These are phyloP conservation scores for Ogataea trehalophila DNA, from an alignment of 805 yeast species.

Conservation along the genomic window DNA sequence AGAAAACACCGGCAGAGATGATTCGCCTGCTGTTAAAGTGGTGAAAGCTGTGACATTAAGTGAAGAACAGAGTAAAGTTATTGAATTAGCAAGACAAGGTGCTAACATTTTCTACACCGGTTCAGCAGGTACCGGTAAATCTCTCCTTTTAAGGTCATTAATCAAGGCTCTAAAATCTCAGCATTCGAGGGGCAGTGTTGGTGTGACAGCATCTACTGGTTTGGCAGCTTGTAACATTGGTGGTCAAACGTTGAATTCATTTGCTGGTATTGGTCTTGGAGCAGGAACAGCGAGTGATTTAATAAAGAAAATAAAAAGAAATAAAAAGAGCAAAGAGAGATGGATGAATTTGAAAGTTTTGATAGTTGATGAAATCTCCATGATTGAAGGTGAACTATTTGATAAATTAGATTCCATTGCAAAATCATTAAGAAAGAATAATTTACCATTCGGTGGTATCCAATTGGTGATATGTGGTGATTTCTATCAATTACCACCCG, in stretches of 20 bases:
- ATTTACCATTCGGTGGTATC: slow-evolving; percentile 71
- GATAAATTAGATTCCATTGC: slow-evolving; percentile 63
- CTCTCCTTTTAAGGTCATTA: slow-evolving; percentile 67
- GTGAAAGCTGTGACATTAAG: slow-evolving; percentile 35
- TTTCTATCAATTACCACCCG: slow-evolving; percentile 80
- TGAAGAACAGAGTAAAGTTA: slow-evolving; percentile 61
- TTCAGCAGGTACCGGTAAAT: slow-evolving; percentile 98
- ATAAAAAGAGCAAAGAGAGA: slow-evolving; percentile 41
- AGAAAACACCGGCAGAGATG: not conserved
- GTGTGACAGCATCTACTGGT: slow-evolving; percentile 82
- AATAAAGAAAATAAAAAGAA: slow-evolving; percentile 48
- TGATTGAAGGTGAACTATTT: slow-evolving; percentile 68
- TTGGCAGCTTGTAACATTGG: slow-evolving; percentile 79
- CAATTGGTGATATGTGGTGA: slow-evolving; percentile 77
- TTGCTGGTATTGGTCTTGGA: slow-evolving; percentile 75
- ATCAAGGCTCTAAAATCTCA: slow-evolving; percentile 47
- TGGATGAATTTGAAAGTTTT: slow-evolving; percentile 59
- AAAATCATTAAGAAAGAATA: slow-evolving; percentile 38
- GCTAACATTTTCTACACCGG: slow-evolving; percentile 86
- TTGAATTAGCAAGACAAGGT: slow-evolving; percentile 58
- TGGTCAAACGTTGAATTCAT: slow-evolving; percentile 72
- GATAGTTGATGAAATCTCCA: slow-evolving; percentile 73
- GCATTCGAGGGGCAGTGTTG: slow-evolving; percentile 49
- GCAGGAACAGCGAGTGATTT: slow-evolving; percentile 44
- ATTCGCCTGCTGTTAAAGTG: not conserved